Base-by-base conservation (phyloP, 2,329 filamentous ascomycete genomes). In the Pezicula carpinea region DNA sequence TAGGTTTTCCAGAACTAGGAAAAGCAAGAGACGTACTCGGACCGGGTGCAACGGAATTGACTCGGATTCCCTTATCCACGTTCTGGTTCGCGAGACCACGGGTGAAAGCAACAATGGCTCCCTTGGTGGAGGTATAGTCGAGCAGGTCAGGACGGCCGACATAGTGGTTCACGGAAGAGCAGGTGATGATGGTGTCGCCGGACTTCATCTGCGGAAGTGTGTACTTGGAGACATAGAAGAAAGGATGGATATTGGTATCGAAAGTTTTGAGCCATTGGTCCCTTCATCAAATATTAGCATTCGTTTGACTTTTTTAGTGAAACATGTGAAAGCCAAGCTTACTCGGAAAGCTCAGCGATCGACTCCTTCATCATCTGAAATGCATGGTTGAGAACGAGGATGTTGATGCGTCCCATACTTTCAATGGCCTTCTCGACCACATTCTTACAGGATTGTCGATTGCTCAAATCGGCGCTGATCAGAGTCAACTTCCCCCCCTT, bases 111-210 rank as follows among this genome's bases (percentile, higher is more conserved):
- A 92, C 69, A 54, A 93, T 85, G 45, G 86, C 87, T 31, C 87
- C 87, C 64, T 88, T 89, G 21, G 84, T 89, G 1, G 83, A 82
- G 0, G 87, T 90, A 69, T 93, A 92, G 66, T 93, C 87, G 41
- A 93, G 77, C 2, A 92, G 75, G 58, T 92, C 87, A 0, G 84
- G 83, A 1, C 87, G 84, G 33, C 88, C 88, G 48, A 90, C 79
- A 68, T 92, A 93, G 21, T 83, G 86, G 64, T 92, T 92, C 63
- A 93, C 83, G 26, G 85, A 90, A 38, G 87, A 83, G 63, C 89
- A 90, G 71, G 92, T 93, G 75, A 95, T 89, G 64, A 95, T 89
- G 21, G 80, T 82, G 47, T 80, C 76, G 31, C 89, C 88, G n/a
- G 66, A 65, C 60, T 80, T 78, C 81, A 93, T 86, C 66, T 91